Evolutionary conservation across 192 early-diverging fungal species (phyloP).

Genomic region (Podila verticillata): DNA sequence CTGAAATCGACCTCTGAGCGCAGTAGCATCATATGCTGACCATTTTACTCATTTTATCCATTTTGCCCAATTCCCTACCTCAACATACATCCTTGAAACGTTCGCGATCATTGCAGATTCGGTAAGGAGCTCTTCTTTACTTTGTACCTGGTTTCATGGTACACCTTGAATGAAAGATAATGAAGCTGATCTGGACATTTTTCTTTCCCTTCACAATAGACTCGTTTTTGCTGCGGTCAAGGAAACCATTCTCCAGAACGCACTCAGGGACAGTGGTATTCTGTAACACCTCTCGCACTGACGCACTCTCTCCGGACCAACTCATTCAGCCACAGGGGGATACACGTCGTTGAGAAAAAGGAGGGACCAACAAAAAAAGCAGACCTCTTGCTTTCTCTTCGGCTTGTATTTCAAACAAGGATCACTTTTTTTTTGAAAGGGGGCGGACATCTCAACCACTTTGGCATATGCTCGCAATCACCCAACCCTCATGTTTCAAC

Average conservation of each 20-base stretch:
- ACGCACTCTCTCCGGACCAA: not conserved
- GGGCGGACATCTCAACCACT: too few species aligned
- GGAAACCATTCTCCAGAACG: constrained; percentile 90
- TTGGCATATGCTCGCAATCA: too few species aligned
- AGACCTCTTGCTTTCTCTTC: too few species aligned
- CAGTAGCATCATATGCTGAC: constrained; percentile 7
- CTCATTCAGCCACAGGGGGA: not conserved
- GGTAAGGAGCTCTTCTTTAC: constrained; percentile 6
- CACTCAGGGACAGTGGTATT: constrained; percentile 79
- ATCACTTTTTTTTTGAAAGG: too few species aligned
- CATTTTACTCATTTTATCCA: not conserved
- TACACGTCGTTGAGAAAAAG: not conserved
- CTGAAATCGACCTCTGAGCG: not conserved
- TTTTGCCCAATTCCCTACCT: constrained; percentile 1
- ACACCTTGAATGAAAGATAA: not conserved
- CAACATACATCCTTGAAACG: not conserved
- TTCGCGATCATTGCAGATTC: constrained; percentile 7
- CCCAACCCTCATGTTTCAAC: too few species aligned
- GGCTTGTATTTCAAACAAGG: too few species aligned
- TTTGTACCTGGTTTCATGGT: not conserved
- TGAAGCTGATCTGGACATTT: not conserved
- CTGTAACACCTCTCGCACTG: constrained; percentile 38
- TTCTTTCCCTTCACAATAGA: constrained; percentile 7
- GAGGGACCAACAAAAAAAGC: too few species aligned
- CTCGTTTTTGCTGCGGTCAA: constrained; percentile 93